Evolutionary conservation across 2,329 filamentous ascomycete species (phyloP).

Genomic region (Colletotrichum karsti): DNA sequence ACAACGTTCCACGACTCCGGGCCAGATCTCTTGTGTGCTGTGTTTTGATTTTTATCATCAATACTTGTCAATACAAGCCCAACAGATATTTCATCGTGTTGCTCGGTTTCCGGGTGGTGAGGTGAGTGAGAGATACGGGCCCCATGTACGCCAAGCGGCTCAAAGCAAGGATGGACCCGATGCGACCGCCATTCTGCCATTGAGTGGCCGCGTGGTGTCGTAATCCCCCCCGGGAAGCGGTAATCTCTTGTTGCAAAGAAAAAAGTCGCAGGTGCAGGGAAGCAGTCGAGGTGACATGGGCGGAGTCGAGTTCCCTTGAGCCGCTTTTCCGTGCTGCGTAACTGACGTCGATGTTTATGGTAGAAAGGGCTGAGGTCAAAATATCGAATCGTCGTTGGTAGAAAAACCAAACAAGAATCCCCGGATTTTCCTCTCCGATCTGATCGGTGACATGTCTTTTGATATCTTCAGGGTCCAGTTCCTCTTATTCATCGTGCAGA

Average conservation of each 20-base stretch:
- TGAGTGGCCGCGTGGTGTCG: slow-evolving; percentile 21
- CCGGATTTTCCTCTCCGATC: slow-evolving; percentile 16
- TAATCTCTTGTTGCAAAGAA: slow-evolving; percentile 8
- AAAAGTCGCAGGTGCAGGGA: slow-evolving; percentile 15
- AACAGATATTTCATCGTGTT: neutral
- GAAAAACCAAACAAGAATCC: neutral
- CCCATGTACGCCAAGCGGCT: slow-evolving; percentile 28
- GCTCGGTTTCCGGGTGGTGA: slow-evolving; percentile 16
- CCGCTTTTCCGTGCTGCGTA: slow-evolving; percentile 7
- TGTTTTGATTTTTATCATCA: neutral
- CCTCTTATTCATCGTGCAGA: slow-evolving; percentile 9
- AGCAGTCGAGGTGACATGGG: neutral
- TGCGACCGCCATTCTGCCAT: slow-evolving; percentile 5
- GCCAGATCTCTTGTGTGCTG: neutral
- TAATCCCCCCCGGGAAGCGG: slow-evolving; percentile 18
- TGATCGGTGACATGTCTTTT: slow-evolving; percentile 4
- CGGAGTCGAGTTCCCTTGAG: neutral
- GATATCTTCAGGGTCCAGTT: slow-evolving; percentile 10
- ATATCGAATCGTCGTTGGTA: neutral
- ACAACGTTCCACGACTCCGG: slow-evolving; percentile 10
- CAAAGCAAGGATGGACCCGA: slow-evolving; percentile 25
- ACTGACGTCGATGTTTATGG: neutral
- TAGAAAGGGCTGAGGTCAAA: neutral
- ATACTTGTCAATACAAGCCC: neutral
- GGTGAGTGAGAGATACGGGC: neutral